Evolutionary conservation across 2,329 filamentous ascomycete species (phyloP).

Genomic region (Aspergillus novofumigatus): DNA sequence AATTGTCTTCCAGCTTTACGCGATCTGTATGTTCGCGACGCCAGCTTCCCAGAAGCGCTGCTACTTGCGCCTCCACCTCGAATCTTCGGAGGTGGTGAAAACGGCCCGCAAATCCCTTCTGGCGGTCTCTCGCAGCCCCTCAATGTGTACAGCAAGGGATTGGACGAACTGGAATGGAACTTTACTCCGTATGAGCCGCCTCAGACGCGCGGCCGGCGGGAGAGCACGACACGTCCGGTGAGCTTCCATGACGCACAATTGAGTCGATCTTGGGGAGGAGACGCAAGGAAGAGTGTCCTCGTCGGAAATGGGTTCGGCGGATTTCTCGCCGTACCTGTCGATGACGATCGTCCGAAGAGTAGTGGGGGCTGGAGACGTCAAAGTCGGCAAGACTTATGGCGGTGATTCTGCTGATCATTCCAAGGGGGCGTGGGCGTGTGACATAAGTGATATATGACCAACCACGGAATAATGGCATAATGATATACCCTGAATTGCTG

Average conservation of each 20-base stretch:
- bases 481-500: constrained; percentile 7
- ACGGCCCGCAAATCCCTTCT: constrained; percentile 19
- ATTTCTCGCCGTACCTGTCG: constrained; percentile 59
- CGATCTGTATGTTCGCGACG: constrained; percentile 80
- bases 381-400: constrained; percentile 37
- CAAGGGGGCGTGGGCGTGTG: not conserved
- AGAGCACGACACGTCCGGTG: constrained; percentile 42
- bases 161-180: constrained; percentile 65
- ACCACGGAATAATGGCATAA: constrained; percentile 4
- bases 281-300: constrained; percentile 58
- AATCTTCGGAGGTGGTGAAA: constrained; percentile 43
- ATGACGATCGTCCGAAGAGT: constrained; percentile 40
- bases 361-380: constrained; percentile 30
- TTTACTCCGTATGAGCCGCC: constrained; percentile 58
- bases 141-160: constrained; percentile 62
- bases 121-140: constrained; percentile 52
- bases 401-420: constrained; percentile 17
- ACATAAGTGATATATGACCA: not conserved
- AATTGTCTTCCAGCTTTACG: constrained; percentile 69
- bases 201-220: constrained; percentile 30
- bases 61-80: constrained; percentile 64
- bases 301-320: constrained; percentile 65
- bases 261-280: constrained; percentile 56
- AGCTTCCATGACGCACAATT: constrained; percentile 43
- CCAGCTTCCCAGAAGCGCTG: constrained; percentile 75